These are phyloP conservation scores for Maudiozyma bulderi DNA, from an alignment of 805 yeast species.

Conservation along the genomic window DNA sequence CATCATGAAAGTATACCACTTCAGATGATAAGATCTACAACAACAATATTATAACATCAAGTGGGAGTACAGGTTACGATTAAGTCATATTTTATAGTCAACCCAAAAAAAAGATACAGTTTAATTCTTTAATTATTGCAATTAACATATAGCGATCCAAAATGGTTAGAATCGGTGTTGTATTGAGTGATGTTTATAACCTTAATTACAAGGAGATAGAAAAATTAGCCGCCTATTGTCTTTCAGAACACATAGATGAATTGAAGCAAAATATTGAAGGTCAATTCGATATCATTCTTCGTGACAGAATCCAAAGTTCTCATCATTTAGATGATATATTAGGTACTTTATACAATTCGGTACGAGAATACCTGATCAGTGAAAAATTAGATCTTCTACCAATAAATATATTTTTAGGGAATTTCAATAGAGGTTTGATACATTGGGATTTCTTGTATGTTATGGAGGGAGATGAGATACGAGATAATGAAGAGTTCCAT, in stretches of 20 bases:
- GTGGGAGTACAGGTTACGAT: too few species aligned
- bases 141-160: neutral
- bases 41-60: too few species aligned
- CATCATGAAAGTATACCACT: too few species aligned
- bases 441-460: conserved; percentile 16
- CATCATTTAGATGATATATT: conserved; percentile 19
- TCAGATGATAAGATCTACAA: too few species aligned
- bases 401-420: conserved; percentile 18
- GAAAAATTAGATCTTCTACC: conserved; percentile 13
- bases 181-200: conserved; percentile 7
- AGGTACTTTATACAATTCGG: conserved; percentile 22
- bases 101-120: too few species aligned
- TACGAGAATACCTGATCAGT: conserved; percentile 18
- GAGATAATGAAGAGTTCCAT: neutral
- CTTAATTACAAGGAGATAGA: conserved; percentile 5
- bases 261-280: conserved; percentile 1
- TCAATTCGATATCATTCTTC: conserved; percentile 16
- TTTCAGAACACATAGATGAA: neutral
- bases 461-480: conserved; percentile 1
- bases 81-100: too few species aligned
- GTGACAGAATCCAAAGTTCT: conserved; percentile 13
- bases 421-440: conserved; percentile 5
- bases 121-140: neutral
- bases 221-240: conserved; percentile 3
- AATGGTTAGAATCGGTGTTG: conserved; percentile 12